Evolutionary conservation across 306 rosid genomes (phyloP).

Genomic region (Quercus rubra): DNA sequence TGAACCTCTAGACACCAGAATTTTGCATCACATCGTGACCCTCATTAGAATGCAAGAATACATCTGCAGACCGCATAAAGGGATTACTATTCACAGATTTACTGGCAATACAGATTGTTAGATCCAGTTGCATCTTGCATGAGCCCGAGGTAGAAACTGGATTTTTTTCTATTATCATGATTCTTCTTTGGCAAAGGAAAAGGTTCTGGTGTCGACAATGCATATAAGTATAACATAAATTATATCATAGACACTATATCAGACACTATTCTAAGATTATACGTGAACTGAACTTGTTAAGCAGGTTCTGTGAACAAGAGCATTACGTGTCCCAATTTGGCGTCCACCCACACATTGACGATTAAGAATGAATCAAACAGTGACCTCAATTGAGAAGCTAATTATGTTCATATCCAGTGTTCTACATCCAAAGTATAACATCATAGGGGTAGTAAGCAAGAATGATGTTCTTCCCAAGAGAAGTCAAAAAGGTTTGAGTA

Average conservation of each 20-base stretch:
- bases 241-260: not conserved
- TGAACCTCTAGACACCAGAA: not conserved
- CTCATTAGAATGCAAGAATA: not conserved
- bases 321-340: conserved; percentile 35
- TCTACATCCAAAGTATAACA: too few species aligned
- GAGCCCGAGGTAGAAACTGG: not conserved
- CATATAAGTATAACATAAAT: not conserved
- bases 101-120: not conserved
- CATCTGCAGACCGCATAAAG: not conserved
- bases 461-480: too few species aligned
- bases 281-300: conserved; percentile 7
- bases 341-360: conserved; percentile 63
- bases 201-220: not conserved
- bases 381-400: too few species aligned
- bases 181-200: not conserved
- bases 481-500: too few species aligned
- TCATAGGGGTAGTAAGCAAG: too few species aligned
- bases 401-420: too few species aligned
- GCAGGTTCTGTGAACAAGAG: conserved; percentile 28
- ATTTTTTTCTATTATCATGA: not conserved
- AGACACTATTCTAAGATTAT: not conserved
- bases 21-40: not conserved
- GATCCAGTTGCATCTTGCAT: not conserved
- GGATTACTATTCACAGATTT: not conserved
- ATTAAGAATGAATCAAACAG: too few species aligned